phyloP scores from a whole-genome alignment of 257 asterid species.

The Linderniella brevidens region DNA sequence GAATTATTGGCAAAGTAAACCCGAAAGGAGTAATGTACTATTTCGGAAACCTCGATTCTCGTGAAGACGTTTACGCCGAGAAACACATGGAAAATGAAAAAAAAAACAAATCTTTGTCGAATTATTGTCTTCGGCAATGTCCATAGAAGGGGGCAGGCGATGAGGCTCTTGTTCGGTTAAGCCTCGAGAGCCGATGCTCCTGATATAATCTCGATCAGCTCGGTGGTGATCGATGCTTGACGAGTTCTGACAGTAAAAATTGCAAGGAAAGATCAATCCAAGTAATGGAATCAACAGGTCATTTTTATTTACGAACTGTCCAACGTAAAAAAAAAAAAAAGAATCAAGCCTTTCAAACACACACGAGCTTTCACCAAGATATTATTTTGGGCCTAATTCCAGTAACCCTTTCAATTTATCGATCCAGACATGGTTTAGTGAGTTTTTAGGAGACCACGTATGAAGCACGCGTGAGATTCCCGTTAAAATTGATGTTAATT shows the following conservation, averaged over 20 bases:
- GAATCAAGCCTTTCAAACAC: no score
- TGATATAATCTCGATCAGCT: constrained; percentile 56
- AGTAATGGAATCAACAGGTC: background rate
- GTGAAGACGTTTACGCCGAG: no score
- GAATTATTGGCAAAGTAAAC: no score
- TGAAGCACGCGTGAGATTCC: no score
- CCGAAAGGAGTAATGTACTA: no score
- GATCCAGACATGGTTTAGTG: no score
- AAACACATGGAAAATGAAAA: background rate
- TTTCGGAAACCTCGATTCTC: no score
- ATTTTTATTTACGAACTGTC: background rate
- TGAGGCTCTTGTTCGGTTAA: constrained; percentile 9
- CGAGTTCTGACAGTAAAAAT: constrained; percentile 34
- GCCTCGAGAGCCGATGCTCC: constrained; percentile 69
- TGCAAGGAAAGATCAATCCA: background rate
- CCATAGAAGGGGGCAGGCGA: constrained; percentile 6
- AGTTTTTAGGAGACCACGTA: no score
- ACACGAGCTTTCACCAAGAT: no score
- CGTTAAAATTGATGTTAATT: no score
- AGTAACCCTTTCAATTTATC: no score
- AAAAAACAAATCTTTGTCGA: constrained; percentile 9
- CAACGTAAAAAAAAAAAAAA: background rate
- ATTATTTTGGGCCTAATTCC: no score
- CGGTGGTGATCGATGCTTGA: constrained; percentile 76
- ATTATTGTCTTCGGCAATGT: constrained; percentile 22